Evolutionary conservation across 768 basidiomycete species (phyloP).

Genomic region (Phaffia australis): DNA sequence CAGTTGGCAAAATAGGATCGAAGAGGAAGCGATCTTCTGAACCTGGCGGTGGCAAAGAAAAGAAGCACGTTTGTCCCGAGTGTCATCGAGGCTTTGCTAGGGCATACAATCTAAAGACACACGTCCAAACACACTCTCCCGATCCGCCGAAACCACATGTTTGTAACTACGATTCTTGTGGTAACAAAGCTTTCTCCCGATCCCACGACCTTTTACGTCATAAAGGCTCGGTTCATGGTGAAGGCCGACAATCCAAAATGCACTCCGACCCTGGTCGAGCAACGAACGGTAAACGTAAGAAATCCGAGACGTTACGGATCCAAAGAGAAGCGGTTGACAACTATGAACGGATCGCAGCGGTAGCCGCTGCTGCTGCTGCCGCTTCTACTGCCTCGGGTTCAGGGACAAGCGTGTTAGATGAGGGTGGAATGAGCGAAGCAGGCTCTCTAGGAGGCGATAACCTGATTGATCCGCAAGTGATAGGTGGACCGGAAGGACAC

Average conservation of each 20-base stretch:
- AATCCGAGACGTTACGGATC: background rate
- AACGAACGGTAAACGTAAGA: slow-evolving; percentile 14
- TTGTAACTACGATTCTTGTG: slow-evolving; percentile 75
- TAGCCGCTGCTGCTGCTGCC: background rate
- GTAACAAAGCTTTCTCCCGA: slow-evolving; percentile 73
- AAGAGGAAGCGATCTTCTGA: too few species aligned
- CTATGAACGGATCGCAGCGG: background rate
- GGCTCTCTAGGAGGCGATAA: background rate
- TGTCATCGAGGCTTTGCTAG: slow-evolving; percentile 59
- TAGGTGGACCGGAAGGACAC: background rate
- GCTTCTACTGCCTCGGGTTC: slow-evolving; percentile 4
- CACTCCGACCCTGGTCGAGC: slow-evolving; percentile 1
- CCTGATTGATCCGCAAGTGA: background rate
- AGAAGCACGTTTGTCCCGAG: slow-evolving; percentile 17
- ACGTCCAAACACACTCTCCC: slow-evolving; percentile 88
- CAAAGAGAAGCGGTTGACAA: background rate
- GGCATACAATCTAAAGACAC: slow-evolving; percentile 84
- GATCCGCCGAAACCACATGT: slow-evolving; percentile 79
- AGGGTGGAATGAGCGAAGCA: background rate
- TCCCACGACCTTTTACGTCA: slow-evolving; percentile 91
- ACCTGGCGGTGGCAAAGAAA: slow-evolving; percentile 8
- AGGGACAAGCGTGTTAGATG: slow-evolving; percentile 3
- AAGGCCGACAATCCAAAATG: slow-evolving; percentile 36
- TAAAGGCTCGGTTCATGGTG: slow-evolving; percentile 71
- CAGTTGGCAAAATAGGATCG: too few species aligned